phyloP scores from a whole-genome alignment of 306 rosid species.

The Rosa multiflora region DNA sequence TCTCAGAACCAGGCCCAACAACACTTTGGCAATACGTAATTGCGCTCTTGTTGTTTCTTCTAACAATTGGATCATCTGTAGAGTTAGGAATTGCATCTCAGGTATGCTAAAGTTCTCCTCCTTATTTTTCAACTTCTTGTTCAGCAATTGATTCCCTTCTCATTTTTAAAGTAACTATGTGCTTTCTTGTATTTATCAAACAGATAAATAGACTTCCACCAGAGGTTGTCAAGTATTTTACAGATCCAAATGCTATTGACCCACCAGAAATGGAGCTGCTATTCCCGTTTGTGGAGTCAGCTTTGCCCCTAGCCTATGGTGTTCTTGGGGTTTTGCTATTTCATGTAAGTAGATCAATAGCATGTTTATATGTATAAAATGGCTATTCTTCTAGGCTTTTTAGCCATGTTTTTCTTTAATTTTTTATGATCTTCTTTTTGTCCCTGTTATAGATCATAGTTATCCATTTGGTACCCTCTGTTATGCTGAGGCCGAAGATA shows the following conservation, averaged over 20 bases:
- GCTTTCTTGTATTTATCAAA: conserved; percentile 32
- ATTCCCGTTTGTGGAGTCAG: conserved; percentile 82
- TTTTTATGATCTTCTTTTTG: neutral
- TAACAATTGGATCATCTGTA: conserved; percentile 89
- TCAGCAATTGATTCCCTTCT: conserved; percentile 11
- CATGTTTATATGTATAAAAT: neutral
- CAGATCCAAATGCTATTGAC: conserved; percentile 80
- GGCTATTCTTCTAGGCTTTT: neutral
- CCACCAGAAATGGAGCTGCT: conserved; percentile 84
- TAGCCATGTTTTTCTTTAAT: neutral
- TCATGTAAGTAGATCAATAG: conserved; percentile 58
- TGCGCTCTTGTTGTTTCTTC: conserved; percentile 82
- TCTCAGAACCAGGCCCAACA: conserved; percentile 79
- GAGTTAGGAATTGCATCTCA: conserved; percentile 96
- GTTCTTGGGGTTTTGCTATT: conserved; percentile 85
- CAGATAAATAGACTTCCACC: conserved; percentile 92
- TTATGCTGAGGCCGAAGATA: neutral
- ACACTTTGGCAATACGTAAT: conserved; percentile 94
- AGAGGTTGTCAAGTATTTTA: conserved; percentile 86
- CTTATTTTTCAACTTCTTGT: neutral
- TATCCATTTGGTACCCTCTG: neutral
- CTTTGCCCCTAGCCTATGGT: conserved; percentile 91
- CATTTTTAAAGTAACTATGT: conserved; percentile 26
- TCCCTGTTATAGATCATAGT: neutral
- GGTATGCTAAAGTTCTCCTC: conserved; percentile 41